A percentile compares a stretch with the other conserved stretches of the same genome.
These are phyloP conservation scores for Henckelia pumila DNA, from an alignment of 257 asterid species.

Conservation along the genomic window DNA sequence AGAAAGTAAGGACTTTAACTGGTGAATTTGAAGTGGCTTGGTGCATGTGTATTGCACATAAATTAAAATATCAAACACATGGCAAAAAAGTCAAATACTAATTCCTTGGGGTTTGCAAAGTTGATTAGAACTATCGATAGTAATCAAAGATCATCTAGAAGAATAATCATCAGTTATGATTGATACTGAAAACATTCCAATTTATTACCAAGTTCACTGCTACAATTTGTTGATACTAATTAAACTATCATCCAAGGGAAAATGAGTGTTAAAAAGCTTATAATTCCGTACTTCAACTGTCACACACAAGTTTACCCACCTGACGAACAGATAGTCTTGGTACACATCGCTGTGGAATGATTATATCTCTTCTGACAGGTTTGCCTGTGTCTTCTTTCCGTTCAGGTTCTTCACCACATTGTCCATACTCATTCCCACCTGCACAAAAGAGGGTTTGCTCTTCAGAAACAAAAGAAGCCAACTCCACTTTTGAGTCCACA, in stretches of 20 bases:
- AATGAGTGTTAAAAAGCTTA: slow-evolving; percentile 7
- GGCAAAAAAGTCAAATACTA: slow-evolving; percentile 7
- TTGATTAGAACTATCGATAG: background rate
- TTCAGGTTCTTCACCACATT: slow-evolving; percentile 99
- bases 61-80: background rate
- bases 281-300: slow-evolving; percentile 1
- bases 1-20: slow-evolving; percentile 21
- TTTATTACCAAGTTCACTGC: background rate
- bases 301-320: slow-evolving; percentile 41
- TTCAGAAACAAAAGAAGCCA: slow-evolving; percentile 15
- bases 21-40: slow-evolving; percentile 5
- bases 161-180: background rate
- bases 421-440: slow-evolving; percentile 99
- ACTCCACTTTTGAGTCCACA: background rate
- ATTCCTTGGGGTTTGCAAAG: slow-evolving; percentile 5
- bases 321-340: slow-evolving; percentile 91
- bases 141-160: slow-evolving; percentile 12
- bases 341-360: slow-evolving; percentile 85
- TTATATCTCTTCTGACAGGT: slow-evolving; percentile 91
- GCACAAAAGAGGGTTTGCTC: slow-evolving; percentile 28
- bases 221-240: slow-evolving; percentile 6
- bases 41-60: slow-evolving; percentile 1
- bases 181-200: slow-evolving; percentile 12
- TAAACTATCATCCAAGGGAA: slow-evolving; percentile 14
- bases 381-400: slow-evolving; percentile 82